Evolutionary conservation across 192 early-diverging fungal genomes (phyloP).

Genomic region (Mortierella claussenii): DNA sequence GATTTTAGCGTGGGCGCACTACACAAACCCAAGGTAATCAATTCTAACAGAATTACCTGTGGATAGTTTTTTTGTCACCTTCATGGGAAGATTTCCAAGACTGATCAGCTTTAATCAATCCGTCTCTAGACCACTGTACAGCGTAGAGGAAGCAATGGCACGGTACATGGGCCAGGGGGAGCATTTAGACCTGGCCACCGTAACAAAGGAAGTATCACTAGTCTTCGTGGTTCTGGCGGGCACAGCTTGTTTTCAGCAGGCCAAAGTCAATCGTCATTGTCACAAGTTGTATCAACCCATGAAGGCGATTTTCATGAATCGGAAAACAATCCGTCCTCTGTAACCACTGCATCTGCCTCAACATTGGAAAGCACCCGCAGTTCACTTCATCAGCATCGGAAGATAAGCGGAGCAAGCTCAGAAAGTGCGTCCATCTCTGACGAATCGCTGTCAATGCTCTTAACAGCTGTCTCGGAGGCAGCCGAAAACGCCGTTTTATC

Average conservation of each 20-base stretch:
- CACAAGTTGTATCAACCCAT: neutral
- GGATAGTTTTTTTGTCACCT: neutral
- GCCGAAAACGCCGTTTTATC: neutral
- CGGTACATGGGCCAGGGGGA: constrained; percentile 21
- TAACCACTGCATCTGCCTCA: neutral
- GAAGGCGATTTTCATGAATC: neutral
- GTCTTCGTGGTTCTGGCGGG: constrained; percentile 30
- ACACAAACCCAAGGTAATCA: constrained; percentile 77
- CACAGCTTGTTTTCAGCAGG: constrained; percentile 53
- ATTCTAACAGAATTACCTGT: neutral
- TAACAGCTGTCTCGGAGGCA: constrained; percentile 2
- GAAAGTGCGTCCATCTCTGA: constrained; percentile 1
- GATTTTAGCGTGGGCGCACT: constrained; percentile 87
- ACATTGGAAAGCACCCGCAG: constrained; percentile 12
- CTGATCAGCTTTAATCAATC: neutral
- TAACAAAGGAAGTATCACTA: constrained; percentile 38
- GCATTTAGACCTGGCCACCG: constrained; percentile 40
- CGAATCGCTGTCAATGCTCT: constrained; percentile 13
- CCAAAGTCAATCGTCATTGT: constrained; percentile 3
- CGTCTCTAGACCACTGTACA: constrained; percentile 37
- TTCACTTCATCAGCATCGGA: neutral
- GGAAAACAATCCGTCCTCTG: neutral
- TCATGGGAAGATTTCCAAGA: neutral
- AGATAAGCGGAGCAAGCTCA: no score
- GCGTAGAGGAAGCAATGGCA: constrained; percentile 46